Percentiles rank a stretch among this genome's conserved stretches.
These are phyloP conservation scores for Tolypocladium ovalisporum DNA, from an alignment of 2,329 filamentous ascomycete species.

Conservation along the genomic window DNA sequence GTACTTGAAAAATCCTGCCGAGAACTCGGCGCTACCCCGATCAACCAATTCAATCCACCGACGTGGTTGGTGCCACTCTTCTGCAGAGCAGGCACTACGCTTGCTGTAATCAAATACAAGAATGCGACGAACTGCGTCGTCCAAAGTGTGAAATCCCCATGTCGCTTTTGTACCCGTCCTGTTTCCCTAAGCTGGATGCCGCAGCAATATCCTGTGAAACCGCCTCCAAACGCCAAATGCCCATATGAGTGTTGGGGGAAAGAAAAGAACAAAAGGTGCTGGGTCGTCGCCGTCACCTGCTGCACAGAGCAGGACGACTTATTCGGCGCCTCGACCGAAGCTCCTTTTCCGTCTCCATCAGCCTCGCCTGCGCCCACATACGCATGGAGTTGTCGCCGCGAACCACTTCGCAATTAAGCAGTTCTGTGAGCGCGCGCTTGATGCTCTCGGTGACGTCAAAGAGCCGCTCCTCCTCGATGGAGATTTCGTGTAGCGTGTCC, in stretches of 20 bases:
- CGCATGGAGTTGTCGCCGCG: constrained; percentile 39
- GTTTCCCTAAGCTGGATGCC: neutral
- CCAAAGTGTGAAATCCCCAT: neutral
- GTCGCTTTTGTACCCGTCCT: neutral
- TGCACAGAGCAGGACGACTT: constrained; percentile 26
- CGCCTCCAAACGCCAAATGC: constrained; percentile 1
- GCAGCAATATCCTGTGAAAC: neutral
- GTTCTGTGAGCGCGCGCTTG: constrained; percentile 49
- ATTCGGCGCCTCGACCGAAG: constrained; percentile 40
- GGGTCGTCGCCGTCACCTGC: constrained; percentile 7
- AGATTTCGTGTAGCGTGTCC: constrained; percentile 36
- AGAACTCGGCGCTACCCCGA: neutral
- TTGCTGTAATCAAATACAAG: neutral
- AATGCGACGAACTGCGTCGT: neutral
- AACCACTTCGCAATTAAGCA: constrained; percentile 48
- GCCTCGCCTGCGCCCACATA: constrained; percentile 45
- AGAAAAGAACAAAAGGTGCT: neutral
- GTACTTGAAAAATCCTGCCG: neutral
- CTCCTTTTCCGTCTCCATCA: constrained; percentile 52
- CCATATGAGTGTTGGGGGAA: constrained; percentile 2
- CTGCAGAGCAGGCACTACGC: neutral
- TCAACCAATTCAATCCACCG: neutral
- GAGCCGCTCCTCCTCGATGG: constrained; percentile 40
- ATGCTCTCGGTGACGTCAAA: constrained; percentile 49
- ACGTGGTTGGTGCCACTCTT: neutral